phyloP scores from a whole-genome alignment of 441 rosid genomes.

The Populus hybrid region DNA sequence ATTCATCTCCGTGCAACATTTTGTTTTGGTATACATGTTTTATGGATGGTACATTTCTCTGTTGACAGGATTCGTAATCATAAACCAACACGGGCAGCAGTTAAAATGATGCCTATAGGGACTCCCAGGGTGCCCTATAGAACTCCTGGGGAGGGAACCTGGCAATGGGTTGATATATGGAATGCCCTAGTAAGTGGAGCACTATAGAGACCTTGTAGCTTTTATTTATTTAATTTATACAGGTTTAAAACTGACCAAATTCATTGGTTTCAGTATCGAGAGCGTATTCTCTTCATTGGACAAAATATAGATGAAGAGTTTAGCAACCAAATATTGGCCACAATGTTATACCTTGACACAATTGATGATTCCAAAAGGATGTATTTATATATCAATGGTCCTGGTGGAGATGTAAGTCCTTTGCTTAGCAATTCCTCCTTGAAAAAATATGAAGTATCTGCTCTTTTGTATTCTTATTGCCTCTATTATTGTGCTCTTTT shows the following conservation, averaged over 20 bases:
- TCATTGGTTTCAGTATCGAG: constrained; percentile 68
- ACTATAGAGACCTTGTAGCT: not conserved
- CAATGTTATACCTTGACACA: constrained; percentile 86
- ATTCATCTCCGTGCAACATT: not conserved
- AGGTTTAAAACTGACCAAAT: constrained; percentile 12
- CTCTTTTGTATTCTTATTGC: constrained; percentile 13
- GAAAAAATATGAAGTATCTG: constrained; percentile 1
- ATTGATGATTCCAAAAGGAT: constrained; percentile 65
- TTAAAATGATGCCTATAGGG: constrained; percentile 83
- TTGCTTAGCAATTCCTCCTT: constrained; percentile 12
- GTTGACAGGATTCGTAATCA: constrained; percentile 40
- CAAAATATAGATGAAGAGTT: constrained; percentile 75
- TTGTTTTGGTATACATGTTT: not conserved
- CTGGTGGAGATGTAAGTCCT: constrained; percentile 87
- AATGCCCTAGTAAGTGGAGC: constrained; percentile 69
- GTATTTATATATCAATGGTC: constrained; percentile 64
- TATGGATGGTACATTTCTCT: constrained; percentile 15
- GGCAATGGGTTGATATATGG: constrained; percentile 93
- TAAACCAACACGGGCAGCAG: constrained; percentile 46
- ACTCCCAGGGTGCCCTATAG: constrained; percentile 74
- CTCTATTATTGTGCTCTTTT: constrained; percentile 3
- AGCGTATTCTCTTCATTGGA: constrained; percentile 79
- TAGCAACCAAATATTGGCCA: constrained; percentile 86
- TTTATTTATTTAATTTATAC: not conserved
- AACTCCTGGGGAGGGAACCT: constrained; percentile 77